phyloP scores from a whole-genome alignment of 2,329 filamentous ascomycete genomes.

The Trichoderma simmonsii region DNA sequence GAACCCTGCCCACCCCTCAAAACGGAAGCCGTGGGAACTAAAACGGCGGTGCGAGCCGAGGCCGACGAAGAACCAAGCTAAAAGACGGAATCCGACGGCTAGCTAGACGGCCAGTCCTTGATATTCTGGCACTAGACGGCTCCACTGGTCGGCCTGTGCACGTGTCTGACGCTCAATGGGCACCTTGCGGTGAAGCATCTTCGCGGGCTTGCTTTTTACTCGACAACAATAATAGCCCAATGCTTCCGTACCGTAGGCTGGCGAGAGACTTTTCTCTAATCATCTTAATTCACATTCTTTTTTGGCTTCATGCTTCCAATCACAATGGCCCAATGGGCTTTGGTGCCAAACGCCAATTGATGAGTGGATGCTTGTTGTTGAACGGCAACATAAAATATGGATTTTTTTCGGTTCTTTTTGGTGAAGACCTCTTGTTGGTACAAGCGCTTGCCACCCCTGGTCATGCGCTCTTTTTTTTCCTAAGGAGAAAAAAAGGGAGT shows the following conservation, averaged over 20 bases:
- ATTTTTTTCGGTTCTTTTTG: background rate
- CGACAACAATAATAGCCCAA: background rate
- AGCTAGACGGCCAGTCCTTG: conserved; percentile 25
- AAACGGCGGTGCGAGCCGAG: conserved; percentile 39
- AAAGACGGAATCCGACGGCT: conserved; percentile 29
- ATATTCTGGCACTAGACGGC: conserved; percentile 20
- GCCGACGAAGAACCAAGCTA: conserved; percentile 34
- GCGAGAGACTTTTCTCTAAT: background rate
- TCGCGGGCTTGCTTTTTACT: background rate
- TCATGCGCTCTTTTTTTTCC: conserved; percentile 13
- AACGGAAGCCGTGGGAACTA: conserved; percentile 22
- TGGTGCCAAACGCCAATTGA: background rate
- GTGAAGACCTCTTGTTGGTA: conserved; percentile 12
- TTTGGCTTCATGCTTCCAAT: background rate
- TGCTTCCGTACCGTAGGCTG: background rate
- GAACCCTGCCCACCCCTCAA: conserved; percentile 24
- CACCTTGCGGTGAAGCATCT: conserved; percentile 20
- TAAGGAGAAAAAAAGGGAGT: conserved; percentile 10
- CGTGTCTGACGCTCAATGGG: conserved; percentile 37
- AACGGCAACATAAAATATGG: background rate
- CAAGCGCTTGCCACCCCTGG: conserved; percentile 17
- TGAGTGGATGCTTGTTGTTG: background rate
- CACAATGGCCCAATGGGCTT: background rate
- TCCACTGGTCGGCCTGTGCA: conserved; percentile 29
- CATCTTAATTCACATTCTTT: background rate